phyloP scores from a whole-genome alignment of 2,329 filamentous ascomycete genomes.

The Paraphoma sp. region DNA sequence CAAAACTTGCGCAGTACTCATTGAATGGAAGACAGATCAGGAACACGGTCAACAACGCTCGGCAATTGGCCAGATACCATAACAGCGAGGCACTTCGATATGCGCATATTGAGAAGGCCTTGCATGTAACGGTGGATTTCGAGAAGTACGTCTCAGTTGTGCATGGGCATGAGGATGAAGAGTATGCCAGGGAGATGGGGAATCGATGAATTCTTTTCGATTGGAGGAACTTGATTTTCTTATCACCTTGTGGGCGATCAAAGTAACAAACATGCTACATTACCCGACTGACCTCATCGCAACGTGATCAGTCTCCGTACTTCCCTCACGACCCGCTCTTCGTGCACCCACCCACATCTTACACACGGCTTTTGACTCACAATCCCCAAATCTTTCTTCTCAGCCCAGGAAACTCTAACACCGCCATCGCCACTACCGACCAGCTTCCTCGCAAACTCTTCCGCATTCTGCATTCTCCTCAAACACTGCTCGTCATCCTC shows the following conservation, averaged over 20 bases:
- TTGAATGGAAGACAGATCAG: conserved; percentile 52
- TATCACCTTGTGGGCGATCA: too few relatives aligned
- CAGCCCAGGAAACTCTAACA: background rate
- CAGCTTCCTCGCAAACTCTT: background rate
- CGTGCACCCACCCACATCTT: background rate
- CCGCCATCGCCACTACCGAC: background rate
- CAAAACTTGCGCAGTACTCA: conserved; percentile 32
- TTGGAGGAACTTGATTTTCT: too few relatives aligned
- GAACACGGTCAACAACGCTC: conserved; percentile 49
- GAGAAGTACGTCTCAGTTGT: background rate
- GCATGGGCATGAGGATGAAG: conserved; percentile 5
- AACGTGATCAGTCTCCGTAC: background rate
- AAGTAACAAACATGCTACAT: too few relatives aligned
- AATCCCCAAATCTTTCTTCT: background rate
- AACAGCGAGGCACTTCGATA: background rate
- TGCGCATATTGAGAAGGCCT: background rate
- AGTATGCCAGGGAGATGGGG: conserved; percentile 1
- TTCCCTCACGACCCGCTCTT: background rate
- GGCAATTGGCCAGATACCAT: conserved; percentile 22
- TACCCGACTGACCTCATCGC: background rate
- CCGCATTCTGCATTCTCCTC: background rate
- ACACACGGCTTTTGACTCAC: background rate
- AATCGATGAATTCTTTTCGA: background rate
- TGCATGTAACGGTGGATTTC: background rate
- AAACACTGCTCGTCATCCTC: background rate